These are phyloP conservation scores for Eurotiales sp. DNA, from an alignment of 2,329 filamentous ascomycete species.

Conservation along the genomic window DNA sequence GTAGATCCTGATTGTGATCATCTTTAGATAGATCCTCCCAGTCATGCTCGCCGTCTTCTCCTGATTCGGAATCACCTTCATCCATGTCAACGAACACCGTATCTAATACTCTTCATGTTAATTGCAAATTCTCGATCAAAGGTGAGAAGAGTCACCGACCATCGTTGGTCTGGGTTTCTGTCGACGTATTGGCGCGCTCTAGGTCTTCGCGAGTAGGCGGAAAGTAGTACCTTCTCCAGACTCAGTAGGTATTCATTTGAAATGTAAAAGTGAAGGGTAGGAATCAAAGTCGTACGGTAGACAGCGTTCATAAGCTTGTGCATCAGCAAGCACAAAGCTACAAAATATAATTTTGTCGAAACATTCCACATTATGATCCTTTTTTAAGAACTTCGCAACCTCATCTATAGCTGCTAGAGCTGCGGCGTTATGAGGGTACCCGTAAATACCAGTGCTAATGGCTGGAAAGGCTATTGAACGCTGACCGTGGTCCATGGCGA, in stretches of 20 bases:
- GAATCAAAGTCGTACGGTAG: slow-evolving; percentile 67
- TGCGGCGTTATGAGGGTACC: slow-evolving; percentile 73
- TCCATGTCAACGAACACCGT: slow-evolving; percentile 8
- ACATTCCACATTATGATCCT: slow-evolving; percentile 34
- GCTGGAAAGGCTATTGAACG: slow-evolving; percentile 76
- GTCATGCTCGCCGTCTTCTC: slow-evolving; percentile 36
- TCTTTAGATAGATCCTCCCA: slow-evolving; percentile 37
- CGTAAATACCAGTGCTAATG: slow-evolving; percentile 86
- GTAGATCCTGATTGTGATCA: slow-evolving; percentile 23
- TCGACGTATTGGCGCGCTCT: slow-evolving; percentile 26
- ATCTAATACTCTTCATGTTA: slow-evolving; percentile 17
- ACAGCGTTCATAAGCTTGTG: slow-evolving; percentile 63
- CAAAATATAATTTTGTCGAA: slow-evolving; percentile 79
- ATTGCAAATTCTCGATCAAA: slow-evolving; percentile 33
- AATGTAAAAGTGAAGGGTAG: too few species aligned
- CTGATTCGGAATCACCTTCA: slow-evolving; percentile 12
- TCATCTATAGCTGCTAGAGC: slow-evolving; percentile 66
- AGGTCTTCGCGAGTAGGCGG: slow-evolving; percentile 40
- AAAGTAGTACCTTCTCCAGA: slow-evolving; percentile 51
- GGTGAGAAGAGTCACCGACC: slow-evolving; percentile 35
- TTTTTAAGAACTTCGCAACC: slow-evolving; percentile 53
- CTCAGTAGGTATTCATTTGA: too few species aligned
- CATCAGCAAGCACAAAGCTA: slow-evolving; percentile 75
- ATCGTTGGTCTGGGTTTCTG: slow-evolving; percentile 49
- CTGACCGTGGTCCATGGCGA: slow-evolving; percentile 66